Evolutionary conservation across 1,284 basidiomycete species (phyloP), one percentile per base, ranked within the genome.

Genomic region (Rhodotorula glutinis): DNA sequence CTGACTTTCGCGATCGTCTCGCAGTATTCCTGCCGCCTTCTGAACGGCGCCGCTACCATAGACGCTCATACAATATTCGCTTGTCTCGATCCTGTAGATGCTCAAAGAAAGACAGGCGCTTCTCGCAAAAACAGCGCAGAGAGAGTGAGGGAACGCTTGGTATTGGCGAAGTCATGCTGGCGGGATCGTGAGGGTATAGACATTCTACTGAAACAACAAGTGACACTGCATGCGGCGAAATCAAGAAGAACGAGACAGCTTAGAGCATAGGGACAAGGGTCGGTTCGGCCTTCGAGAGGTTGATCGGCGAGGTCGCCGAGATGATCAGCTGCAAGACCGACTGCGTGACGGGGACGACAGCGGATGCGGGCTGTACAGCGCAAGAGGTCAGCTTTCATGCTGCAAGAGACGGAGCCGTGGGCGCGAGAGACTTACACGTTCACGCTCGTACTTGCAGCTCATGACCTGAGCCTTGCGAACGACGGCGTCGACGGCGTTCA

Each of bases 381-480:
- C 29, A 14, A 58, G 43, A 44, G 30, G 63, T 57, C 57, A 23
- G 51, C n/a, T 52, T 51, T 43, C 8, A 2, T 14, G 2, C 30
- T 27, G 33, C 27, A 57, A 47, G 16, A 27, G 62, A 46, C 60
- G 41, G 52, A 16, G 53, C 17, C n/a, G n/a, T n/a, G n/a, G n/a
- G n/a, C n/a, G 17, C n/a, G 62, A 33, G 51, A 53, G 43, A 77
- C 83, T 73, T 73, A 90, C 90, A 80, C 87, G 87, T 67, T 91
- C 89, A 59, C 89, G 84, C 76, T 92, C 91, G 47, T 85, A 78
- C 78, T 90, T 90, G 80, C 91, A 94, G 23, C 87, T 87, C 83
- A 96, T 85, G 0, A 87, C 83, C 78, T 92, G 90, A 13, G 92
- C 91, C 60, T 89, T 85, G 77, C 90, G 89, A 70, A 94, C 88